Conservation (phyloP, 2,329 filamentous ascomycete species). For the Xylaria sp. region DNA sequence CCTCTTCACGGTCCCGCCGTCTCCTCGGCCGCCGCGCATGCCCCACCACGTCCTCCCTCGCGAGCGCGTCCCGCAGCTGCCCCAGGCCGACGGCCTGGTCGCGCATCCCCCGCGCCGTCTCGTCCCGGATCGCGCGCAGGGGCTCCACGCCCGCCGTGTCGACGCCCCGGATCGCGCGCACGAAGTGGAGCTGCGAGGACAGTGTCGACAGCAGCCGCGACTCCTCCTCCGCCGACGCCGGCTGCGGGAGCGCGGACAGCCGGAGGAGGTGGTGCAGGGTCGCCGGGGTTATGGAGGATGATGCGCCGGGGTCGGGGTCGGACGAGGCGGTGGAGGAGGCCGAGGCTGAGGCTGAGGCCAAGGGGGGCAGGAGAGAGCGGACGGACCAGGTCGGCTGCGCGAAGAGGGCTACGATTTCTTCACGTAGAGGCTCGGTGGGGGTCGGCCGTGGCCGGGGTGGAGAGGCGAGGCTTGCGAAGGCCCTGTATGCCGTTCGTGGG, state of each 20-base stretch:
- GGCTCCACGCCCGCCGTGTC: constrained; percentile 75
- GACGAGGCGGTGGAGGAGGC: constrained; percentile 29
- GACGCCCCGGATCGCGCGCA: constrained; percentile 80
- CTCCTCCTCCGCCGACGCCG: constrained; percentile 65
- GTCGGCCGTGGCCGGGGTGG: not conserved
- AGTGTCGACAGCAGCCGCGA: constrained; percentile 72
- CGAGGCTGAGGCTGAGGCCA: too few species aligned
- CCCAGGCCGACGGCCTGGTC: constrained; percentile 63
- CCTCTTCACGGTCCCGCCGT: constrained; percentile 6
- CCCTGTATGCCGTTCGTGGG: constrained; percentile 2
- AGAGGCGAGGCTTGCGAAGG: not conserved
- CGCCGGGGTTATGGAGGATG: constrained; percentile 59
- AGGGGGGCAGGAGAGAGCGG: constrained; percentile 66
- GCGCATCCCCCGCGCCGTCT: constrained; percentile 59
- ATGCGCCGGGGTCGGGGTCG: constrained; percentile 30
- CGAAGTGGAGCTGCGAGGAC: constrained; percentile 83
- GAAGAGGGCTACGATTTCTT: constrained; percentile 58
- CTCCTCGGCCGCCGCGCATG: constrained; percentile 43
- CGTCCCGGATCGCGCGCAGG: constrained; percentile 79
- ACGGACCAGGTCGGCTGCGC: constrained; percentile 83
- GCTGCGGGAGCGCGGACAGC: constrained; percentile 82
- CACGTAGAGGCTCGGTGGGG: too few species aligned
- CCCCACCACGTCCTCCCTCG: constrained; percentile 63
- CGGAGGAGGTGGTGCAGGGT: constrained; percentile 84
- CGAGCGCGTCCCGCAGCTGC: constrained; percentile 58